These are phyloP conservation scores for Bombardia bombarda DNA, from an alignment of 495 filamentous ascomycete genomes.

Conservation along the genomic window DNA sequence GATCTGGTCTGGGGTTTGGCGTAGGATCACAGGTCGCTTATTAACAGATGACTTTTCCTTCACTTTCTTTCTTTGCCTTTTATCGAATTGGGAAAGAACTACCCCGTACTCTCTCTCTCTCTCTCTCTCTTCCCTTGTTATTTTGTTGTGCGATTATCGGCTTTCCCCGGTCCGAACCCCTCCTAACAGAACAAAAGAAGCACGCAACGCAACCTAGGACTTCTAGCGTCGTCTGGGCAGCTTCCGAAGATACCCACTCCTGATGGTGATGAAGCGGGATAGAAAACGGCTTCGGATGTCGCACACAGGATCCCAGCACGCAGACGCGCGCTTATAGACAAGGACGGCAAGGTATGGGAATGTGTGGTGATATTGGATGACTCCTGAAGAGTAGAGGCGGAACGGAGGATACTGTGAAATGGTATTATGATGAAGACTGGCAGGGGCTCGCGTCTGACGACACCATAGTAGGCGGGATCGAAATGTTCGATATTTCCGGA, in stretches of 20 bases:
- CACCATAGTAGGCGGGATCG: slow-evolving; percentile 14
- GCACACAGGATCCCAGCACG: slow-evolving; percentile 3
- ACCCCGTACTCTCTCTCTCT: too few relatives aligned
- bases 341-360: not conserved
- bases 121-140: too few relatives aligned
- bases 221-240: not conserved
- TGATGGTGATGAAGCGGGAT: not conserved
- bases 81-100: too few relatives aligned
- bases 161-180: not conserved
- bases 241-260: not conserved
- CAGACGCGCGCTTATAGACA: not conserved
- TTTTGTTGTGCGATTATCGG: too few relatives aligned
- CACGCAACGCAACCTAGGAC: not conserved
- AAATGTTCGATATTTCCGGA: not conserved
- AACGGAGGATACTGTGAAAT: not conserved
- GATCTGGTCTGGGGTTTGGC: not conserved
- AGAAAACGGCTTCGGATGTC: slow-evolving; percentile 10
- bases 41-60: too few relatives aligned
- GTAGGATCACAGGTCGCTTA: too few relatives aligned
- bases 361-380: not conserved
- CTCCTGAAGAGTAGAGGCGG: not conserved
- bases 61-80: too few relatives aligned
- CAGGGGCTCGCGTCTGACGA: slow-evolving; percentile 8
- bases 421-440: slow-evolving; percentile 8
- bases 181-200: not conserved